Conservation (phyloP, 2,329 filamentous ascomycete species). For the Dendryphion nanum region DNA sequence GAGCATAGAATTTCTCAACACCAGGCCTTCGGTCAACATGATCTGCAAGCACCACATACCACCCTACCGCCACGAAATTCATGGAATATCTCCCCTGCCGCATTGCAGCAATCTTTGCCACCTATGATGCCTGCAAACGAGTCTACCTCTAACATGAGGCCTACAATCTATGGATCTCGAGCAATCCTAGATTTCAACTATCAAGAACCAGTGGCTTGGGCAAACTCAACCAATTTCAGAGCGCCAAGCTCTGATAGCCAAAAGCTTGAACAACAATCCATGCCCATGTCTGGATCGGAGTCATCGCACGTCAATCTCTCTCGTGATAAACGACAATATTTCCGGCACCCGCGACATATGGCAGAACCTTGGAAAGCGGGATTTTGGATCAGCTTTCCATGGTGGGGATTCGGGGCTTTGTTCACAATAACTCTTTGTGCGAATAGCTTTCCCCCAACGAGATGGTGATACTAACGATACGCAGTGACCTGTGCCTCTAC, state of each 20-base stretch:
- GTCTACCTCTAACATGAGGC: not conserved
- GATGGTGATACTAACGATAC: not conserved
- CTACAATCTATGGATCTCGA: slow-evolving; percentile 9
- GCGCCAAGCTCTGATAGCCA: slow-evolving; percentile 2
- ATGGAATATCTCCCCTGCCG: slow-evolving; percentile 4
- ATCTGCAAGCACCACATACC: slow-evolving; percentile 4
- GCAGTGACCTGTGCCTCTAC: slow-evolving; percentile 19
- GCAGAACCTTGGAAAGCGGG: slow-evolving; percentile 18
- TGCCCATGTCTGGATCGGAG: not conserved
- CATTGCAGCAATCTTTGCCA: slow-evolving; percentile 5
- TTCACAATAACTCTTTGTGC: slow-evolving; percentile 10
- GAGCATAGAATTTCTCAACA: slow-evolving; percentile 5
- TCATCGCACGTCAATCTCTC: not conserved
- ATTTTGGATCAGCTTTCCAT: slow-evolving; percentile 17
- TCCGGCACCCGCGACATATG: slow-evolving; percentile 18
- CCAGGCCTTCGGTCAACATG: slow-evolving; percentile 6
- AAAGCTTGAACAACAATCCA: slow-evolving; percentile 4
- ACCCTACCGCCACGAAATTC: slow-evolving; percentile 2
- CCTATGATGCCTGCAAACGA: slow-evolving; percentile 2
- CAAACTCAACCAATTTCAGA: slow-evolving; percentile 5
- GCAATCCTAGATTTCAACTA: slow-evolving; percentile 8
- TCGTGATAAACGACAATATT: slow-evolving; percentile 11
- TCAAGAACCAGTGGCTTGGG: slow-evolving; percentile 10
- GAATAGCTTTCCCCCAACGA: slow-evolving; percentile 1
- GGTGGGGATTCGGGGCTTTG: slow-evolving; percentile 17